Conservation (phyloP, 805 yeast species). For the Candida loeiensis region DNA sequence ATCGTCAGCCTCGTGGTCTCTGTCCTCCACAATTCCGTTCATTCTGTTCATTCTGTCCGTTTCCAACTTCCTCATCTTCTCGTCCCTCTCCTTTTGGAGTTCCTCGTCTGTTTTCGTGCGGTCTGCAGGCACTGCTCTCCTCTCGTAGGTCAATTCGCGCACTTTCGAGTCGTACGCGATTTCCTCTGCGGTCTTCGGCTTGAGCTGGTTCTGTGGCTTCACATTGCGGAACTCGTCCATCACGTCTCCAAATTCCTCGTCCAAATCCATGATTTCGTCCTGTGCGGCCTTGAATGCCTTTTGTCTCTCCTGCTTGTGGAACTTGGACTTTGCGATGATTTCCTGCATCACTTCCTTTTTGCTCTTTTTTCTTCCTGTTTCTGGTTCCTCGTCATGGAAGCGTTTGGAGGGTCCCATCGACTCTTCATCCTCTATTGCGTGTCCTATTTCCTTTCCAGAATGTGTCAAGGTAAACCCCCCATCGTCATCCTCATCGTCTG, state of each 20-base stretch:
- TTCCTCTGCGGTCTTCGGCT: conserved; percentile 39
- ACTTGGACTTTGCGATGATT: conserved; percentile 77
- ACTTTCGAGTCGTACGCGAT: conserved; percentile 64
- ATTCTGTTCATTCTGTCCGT: conserved; percentile 67
- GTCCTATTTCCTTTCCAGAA: conserved; percentile 63
- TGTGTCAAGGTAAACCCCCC: conserved; percentile 64
- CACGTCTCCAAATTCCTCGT: conserved; percentile 69
- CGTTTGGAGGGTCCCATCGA: conserved; percentile 22
- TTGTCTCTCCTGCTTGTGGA: conserved; percentile 73
- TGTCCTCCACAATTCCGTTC: conserved; percentile 58
- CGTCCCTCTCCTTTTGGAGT: conserved; percentile 54
- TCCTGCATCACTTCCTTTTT: conserved; percentile 86
- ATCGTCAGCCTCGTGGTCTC: conserved; percentile 63
- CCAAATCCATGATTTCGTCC: conserved; percentile 61
- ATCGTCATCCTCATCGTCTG: conserved; percentile 64
- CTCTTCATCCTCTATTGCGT: conserved; percentile 32
- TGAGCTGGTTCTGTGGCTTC: conserved; percentile 20
- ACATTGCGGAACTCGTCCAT: conserved; percentile 49
- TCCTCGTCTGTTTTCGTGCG: conserved; percentile 79
- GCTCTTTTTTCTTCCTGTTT: conserved; percentile 61
- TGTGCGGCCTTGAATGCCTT: conserved; percentile 55
- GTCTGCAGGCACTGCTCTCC: conserved; percentile 77
- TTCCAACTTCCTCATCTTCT: conserved; percentile 60
- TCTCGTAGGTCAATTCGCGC: conserved; percentile 62
- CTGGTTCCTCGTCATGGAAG: conserved; percentile 32